Conservation (phyloP, 257 asterid species). For the Przewalskia tangutica region DNA sequence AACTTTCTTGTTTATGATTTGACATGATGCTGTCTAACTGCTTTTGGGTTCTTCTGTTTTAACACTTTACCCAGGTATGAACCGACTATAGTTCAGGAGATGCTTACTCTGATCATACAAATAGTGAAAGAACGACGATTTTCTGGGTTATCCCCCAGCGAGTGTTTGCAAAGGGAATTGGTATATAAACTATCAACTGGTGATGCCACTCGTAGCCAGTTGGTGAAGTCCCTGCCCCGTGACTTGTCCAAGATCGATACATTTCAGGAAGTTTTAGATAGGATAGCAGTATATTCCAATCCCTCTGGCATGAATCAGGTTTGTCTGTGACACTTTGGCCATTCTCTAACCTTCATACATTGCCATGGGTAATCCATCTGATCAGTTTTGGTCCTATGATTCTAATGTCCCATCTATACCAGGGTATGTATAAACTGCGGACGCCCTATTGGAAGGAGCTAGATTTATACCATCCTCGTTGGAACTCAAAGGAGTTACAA, state of each 20-base stretch:
- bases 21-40: background rate
- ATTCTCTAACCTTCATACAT: background rate
- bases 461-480: slow-evolving; percentile 94
- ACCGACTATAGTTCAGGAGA: slow-evolving; percentile 64
- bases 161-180: slow-evolving; percentile 74
- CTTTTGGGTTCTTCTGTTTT: background rate
- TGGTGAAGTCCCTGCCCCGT: slow-evolving; percentile 82
- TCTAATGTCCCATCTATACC: slow-evolving; percentile 18
- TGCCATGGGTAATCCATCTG: background rate
- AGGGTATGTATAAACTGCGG: slow-evolving; percentile 91
- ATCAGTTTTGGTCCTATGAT: background rate
- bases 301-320: slow-evolving; percentile 99
- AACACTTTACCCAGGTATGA: slow-evolving; percentile 49
- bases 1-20: background rate
- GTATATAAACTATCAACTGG: slow-evolving; percentile 75
- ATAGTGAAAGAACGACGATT: slow-evolving; percentile 84
- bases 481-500: slow-evolving; percentile 87
- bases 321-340: slow-evolving; percentile 10
- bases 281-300: slow-evolving; percentile 74
- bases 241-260: slow-evolving; percentile 71
- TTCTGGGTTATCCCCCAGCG: slow-evolving; percentile 75
- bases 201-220: slow-evolving; percentile 88
- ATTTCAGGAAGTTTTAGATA: slow-evolving; percentile 73
- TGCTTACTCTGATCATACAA: slow-evolving; percentile 84
- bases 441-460: slow-evolving; percentile 70